A percentile compares a stretch with the other conserved stretches of the same genome.
These are phyloP conservation scores for Auricularia auricula-judae DNA, from an alignment of 768 basidiomycete species.

Conservation along the genomic window DNA sequence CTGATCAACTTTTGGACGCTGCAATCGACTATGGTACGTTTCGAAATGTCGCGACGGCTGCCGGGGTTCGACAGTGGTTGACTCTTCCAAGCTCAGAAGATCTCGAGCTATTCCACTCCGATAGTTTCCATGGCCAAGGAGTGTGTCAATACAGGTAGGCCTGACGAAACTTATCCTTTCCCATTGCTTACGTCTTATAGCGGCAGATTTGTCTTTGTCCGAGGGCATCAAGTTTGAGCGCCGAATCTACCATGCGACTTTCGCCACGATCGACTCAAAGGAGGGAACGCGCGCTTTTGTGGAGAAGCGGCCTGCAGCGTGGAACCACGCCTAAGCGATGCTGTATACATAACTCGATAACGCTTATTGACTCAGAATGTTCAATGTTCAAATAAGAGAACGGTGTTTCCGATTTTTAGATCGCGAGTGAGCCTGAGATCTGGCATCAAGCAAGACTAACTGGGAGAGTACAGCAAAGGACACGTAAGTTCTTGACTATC, in stretches of 20 bases:
- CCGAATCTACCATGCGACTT: conserved; percentile 80
- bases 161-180: no score
- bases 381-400: no score
- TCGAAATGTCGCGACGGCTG: not conserved
- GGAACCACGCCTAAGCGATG: conserved; percentile 42
- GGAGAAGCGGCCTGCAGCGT: conserved; percentile 84
- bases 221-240: conserved; percentile 85
- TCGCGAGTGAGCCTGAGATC: no score
- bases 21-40: conserved; percentile 40
- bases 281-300: conserved; percentile 95
- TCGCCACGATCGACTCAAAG: conserved; percentile 92
- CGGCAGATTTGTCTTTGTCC: conserved; percentile 67
- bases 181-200: conserved; percentile 23
- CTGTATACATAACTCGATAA: no score
- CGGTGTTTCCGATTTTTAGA: no score
- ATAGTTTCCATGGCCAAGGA: conserved; percentile 89
- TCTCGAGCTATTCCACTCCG: conserved; percentile 65
- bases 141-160: conserved; percentile 75
- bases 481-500: no score
- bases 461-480: no score
- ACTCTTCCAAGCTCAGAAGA: conserved; percentile 40
- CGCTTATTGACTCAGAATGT: no score
- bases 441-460: no score
- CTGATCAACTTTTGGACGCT: conserved; percentile 68
- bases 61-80: not conserved